Base-by-base conservation (phyloP, 257 asterid species). In the Solanum peruvianum region DNA sequence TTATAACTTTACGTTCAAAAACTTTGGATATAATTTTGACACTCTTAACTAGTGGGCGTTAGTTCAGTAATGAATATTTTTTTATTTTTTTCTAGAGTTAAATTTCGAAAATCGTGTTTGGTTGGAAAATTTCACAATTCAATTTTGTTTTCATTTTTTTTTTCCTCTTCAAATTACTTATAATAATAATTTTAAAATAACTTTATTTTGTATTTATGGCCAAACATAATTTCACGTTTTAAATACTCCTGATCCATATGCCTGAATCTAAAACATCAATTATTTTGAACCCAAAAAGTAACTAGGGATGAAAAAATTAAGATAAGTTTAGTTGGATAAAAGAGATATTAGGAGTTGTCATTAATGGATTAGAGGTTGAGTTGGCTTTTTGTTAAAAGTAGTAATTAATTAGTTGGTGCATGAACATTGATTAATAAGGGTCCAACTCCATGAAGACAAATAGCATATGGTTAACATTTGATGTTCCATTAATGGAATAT, bases 401-500 rank as follows among this genome's bases (percentile, higher is more conserved):
- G 18, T 18, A 23, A 62, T 71, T 42, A 47, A 62, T 71, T 42
- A 70, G 20, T 15, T 35, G 83, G 69, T 72, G 52, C 87, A 71
- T 72, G 84, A 71, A 12, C 31, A 47, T 71, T 71, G 71, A 45
- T 45, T 78, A 47, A 29, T 29, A 23, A 80, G 85, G 67, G 67
- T 47, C 85, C 67, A 20, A 81, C 69, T 45, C 76, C 1, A 82
- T 72, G 42, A 52, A 87, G 86, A 82, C 87, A 42, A 25, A 84
- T 58, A 82, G 44, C 85, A 72, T 35, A 85, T 81, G 87, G 64
- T 56, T 56, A 86, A 85, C 85, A 86, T 42, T 85, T 88, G 83
- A 56, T 44, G 67, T 64, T 66, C 69, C 64, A 37, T 49, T 64
- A 58, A 60, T 62, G 44, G 31, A 72, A 13, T 75, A 31, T 84